Evolutionary conservation across 805 yeast species (phyloP).

Genomic region (Pichia membranifaciens): DNA sequence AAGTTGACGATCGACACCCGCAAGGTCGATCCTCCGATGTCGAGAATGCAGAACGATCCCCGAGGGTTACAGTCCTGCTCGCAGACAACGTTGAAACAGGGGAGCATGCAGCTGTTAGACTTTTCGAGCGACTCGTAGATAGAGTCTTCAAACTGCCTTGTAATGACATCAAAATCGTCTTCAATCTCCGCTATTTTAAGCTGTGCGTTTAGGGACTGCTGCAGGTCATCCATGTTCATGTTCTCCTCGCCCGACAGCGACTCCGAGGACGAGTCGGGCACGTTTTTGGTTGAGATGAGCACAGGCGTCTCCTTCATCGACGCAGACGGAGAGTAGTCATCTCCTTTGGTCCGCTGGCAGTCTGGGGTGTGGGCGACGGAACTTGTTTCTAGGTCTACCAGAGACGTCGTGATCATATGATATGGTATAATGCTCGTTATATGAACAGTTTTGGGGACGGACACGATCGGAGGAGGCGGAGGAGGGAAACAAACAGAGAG

Average conservation of each 20-base stretch:
- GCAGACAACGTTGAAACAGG: constrained; percentile 6
- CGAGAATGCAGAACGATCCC: constrained; percentile 37
- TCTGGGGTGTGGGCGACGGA: too few relatives aligned
- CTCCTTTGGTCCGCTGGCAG: too few relatives aligned
- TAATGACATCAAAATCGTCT: constrained; percentile 3
- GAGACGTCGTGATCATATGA: too few relatives aligned
- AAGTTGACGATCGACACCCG: constrained; percentile 30
- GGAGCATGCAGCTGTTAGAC: constrained; percentile 10
- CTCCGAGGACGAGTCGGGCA: too few relatives aligned
- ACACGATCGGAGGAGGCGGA: background rate
- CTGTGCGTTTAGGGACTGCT: background rate
- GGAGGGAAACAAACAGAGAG: too few relatives aligned
- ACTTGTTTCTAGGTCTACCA: too few relatives aligned
- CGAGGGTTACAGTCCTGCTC: background rate
- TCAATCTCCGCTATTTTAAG: background rate
- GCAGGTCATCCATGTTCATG: too few relatives aligned
- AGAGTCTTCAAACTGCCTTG: constrained; percentile 1
- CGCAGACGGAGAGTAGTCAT: too few relatives aligned
- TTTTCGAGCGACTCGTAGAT: constrained; percentile 6
- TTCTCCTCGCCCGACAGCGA: too few relatives aligned
- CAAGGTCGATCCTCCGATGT: constrained; percentile 52
- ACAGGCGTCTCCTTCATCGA: too few relatives aligned
- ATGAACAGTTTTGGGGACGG: background rate
- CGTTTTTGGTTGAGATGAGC: too few relatives aligned
- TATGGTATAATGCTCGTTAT: background rate